Base-by-base conservation (phyloP, 2,329 filamentous ascomycete genomes). In the Teratosphaeria gauchensis region DNA sequence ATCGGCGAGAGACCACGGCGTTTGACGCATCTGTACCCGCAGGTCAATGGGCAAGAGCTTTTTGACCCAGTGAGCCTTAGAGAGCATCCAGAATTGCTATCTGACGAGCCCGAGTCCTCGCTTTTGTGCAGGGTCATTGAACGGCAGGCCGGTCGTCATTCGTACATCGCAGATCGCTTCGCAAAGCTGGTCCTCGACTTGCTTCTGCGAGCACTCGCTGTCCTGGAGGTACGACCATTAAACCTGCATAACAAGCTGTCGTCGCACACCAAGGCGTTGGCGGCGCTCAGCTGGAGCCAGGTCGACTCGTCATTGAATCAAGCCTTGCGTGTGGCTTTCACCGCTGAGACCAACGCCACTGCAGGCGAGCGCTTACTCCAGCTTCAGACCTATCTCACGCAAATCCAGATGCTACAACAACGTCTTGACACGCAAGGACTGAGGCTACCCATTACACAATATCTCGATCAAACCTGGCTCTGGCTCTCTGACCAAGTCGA, bases 101-200 rank as follows among this genome's bases (percentile, higher is more conserved):
- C 42, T 19, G 42, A 48, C 9, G 42, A 48, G 16, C 42, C n/a
- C 4, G 42, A 48, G n/a, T 48, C 42, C n/a, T 48, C 42, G 6
- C 53, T 19, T 21, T 9, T 52, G 28, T 24, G 56, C 56, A 9
- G 46, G 24, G 19, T 35, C 56, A 35, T 48, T 46, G 31, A 35
- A n/a, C 21, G 31, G 48, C 12, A 24, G 21, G 30, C 35, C 24
- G 54, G 31, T 3, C 31, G 51, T 11, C 33, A 57, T 19, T 42
- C 32, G 24, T 63, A 56, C 55, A 48, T 65, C 21, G 60, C 62
- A 9, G 61, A 66, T 16, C 58, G 61, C n/a, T 54, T 60, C 19
- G 61, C 59, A 6, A 60, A 61, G 24, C 61, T 64, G 2, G 24
- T 65, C 9, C 54, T 65, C 28, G 64, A 66, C 12, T 54, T 64